Conservation (phyloP, 306 rosid species). For the Cucumis hystrix region DNA sequence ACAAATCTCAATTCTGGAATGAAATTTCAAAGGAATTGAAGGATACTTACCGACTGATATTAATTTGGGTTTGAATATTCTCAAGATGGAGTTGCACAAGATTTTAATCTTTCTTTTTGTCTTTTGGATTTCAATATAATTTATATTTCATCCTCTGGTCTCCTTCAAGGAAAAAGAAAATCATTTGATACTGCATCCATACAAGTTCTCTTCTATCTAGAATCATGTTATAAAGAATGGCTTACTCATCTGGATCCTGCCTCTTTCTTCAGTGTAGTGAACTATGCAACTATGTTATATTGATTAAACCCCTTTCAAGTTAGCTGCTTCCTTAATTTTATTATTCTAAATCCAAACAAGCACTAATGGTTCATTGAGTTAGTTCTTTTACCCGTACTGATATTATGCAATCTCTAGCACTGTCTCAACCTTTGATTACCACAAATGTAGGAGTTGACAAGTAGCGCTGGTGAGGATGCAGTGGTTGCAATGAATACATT, state of each 20-base stretch:
- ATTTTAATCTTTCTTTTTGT: not conserved
- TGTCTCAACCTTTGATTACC: not conserved
- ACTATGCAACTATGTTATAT: not conserved
- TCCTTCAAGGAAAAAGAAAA: not conserved
- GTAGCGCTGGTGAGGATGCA: conserved; percentile 93
- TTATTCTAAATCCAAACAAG: not conserved
- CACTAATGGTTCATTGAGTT: not conserved
- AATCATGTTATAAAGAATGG: not conserved
- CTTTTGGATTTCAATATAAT: not conserved
- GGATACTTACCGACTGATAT: too few species aligned
- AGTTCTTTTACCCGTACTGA: not conserved
- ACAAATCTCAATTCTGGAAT: too few species aligned
- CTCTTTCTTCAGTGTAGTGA: not conserved
- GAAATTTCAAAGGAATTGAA: too few species aligned
- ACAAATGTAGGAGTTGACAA: conserved; percentile 60
- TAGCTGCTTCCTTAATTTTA: not conserved
- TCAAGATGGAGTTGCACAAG: not conserved
- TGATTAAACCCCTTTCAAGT: not conserved
- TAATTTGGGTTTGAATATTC: not conserved
- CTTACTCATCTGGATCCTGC: not conserved
- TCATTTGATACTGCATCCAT: not conserved
- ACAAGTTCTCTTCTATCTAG: not conserved
- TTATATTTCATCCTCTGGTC: not conserved
- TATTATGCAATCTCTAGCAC: not conserved
- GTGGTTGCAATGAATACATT: conserved; percentile 88